Conservation (phyloP, 148 eudicot genomes). For the Beta vulgaris region DNA sequence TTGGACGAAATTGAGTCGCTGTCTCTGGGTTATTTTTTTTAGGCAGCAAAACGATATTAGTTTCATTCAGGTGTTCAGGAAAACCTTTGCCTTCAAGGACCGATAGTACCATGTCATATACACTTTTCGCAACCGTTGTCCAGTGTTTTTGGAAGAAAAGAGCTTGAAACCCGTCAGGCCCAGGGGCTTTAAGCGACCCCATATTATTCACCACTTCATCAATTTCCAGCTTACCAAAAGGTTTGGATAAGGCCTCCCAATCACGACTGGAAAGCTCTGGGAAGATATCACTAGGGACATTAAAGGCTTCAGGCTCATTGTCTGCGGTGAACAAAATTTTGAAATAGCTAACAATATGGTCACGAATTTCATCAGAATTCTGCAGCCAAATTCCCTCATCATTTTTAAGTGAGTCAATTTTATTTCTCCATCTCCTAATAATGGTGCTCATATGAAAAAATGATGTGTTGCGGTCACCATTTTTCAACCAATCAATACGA, state of each 20-base stretch:
- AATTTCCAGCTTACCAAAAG: neutral
- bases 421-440: neutral
- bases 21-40: neutral
- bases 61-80: neutral
- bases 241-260: neutral
- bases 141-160: neutral
- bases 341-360: neutral
- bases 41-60: neutral
- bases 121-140: neutral
- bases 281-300: neutral
- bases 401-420: neutral
- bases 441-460: neutral
- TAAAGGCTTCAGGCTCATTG: fast-evolving
- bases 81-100: neutral
- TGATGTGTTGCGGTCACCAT: neutral
- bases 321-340: neutral
- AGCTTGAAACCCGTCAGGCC: neutral
- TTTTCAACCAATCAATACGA: neutral
- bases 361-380: neutral
- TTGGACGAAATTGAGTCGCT: neutral
- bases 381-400: neutral
- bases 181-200: neutral
- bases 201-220: neutral
- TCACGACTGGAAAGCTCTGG: neutral
- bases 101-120: neutral